Conservation (phyloP, 1,139 yeast genomes). For the Zygosaccharomyces sapae region DNA sequence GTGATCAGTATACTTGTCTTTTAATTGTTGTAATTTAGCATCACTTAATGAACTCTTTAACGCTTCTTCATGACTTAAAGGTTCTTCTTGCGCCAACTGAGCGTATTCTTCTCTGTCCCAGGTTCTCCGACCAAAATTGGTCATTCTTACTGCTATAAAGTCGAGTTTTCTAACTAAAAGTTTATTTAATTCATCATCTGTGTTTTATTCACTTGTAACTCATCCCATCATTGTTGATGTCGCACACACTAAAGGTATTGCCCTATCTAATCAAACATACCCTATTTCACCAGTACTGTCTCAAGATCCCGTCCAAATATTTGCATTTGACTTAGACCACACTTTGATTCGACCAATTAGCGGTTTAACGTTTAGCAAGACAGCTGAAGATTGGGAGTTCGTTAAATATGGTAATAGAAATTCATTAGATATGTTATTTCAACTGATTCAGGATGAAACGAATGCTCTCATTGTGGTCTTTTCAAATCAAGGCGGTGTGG, state of each 20-base stretch:
- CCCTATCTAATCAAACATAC: slow-evolving; percentile 32
- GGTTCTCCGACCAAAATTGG: slow-evolving; percentile 54
- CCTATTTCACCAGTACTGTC: slow-evolving; percentile 17
- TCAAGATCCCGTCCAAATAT: slow-evolving; percentile 11
- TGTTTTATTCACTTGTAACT: background rate
- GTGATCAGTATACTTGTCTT: slow-evolving; percentile 27
- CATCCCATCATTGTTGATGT: slow-evolving; percentile 13
- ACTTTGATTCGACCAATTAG: slow-evolving; percentile 32
- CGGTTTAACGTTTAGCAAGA: slow-evolving; percentile 25
- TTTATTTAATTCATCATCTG: background rate
- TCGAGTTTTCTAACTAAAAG: background rate
- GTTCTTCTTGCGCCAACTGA: slow-evolving; percentile 40
- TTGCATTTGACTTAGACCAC: slow-evolving; percentile 36
- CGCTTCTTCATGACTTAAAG: slow-evolving; percentile 10
- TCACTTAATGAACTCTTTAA: slow-evolving; percentile 15
- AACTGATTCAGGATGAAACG: slow-evolving; percentile 33
- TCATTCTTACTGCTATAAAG: slow-evolving; percentile 10
- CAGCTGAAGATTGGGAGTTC: slow-evolving; percentile 33
- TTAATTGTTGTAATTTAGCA: slow-evolving; percentile 21
- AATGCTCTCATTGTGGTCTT: slow-evolving; percentile 54
- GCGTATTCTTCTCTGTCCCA: slow-evolving; percentile 71
- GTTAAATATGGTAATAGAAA: slow-evolving; percentile 20
- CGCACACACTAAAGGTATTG: slow-evolving; percentile 29
- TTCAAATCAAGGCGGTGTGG: slow-evolving; percentile 73
- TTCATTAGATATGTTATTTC: slow-evolving; percentile 19